phyloP scores from a whole-genome alignment of 306 rosid species.

The Purshia tridentata region DNA sequence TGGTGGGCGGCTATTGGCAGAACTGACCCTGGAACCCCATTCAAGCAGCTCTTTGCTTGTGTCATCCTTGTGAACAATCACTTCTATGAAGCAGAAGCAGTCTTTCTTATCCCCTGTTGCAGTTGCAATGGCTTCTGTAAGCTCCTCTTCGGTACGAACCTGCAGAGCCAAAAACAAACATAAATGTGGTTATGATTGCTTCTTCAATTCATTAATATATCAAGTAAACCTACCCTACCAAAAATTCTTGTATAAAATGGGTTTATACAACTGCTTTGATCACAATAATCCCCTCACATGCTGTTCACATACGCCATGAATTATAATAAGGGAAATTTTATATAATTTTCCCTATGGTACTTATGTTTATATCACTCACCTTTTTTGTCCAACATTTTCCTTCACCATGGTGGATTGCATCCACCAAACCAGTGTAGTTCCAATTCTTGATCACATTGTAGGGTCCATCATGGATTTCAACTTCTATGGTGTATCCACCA shows the following conservation, averaged over 20 bases:
- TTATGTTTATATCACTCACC: slow-evolving; percentile 1
- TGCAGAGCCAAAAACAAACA: not conserved
- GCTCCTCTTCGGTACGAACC: slow-evolving; percentile 39
- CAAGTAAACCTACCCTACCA: not conserved
- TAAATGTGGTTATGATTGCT: not conserved
- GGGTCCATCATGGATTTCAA: slow-evolving; percentile 52
- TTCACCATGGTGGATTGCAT: slow-evolving; percentile 51
- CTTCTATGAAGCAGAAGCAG: slow-evolving; percentile 50
- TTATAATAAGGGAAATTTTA: too few relatives aligned
- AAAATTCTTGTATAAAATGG: too few relatives aligned
- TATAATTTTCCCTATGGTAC: too few relatives aligned
- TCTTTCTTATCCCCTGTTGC: slow-evolving; percentile 38
- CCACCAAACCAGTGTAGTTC: slow-evolving; percentile 47
- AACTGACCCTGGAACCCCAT: slow-evolving; percentile 52
- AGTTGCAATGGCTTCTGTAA: slow-evolving; percentile 34
- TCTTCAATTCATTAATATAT: not conserved
- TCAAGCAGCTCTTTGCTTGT: slow-evolving; percentile 52
- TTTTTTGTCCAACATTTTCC: slow-evolving; percentile 47
- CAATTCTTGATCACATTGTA: slow-evolving; percentile 57
- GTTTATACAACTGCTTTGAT: too few relatives aligned
- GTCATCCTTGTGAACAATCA: slow-evolving; percentile 48
- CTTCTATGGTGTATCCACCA: slow-evolving; percentile 54
- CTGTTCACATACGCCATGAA: too few relatives aligned
- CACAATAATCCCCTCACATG: too few relatives aligned
- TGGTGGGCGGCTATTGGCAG: slow-evolving; percentile 48